Evolutionary conservation across 352 stramenopile genomes (phyloP), one percentile per base, ranked within the genome.

Genomic region (Phytophthora pini): DNA sequence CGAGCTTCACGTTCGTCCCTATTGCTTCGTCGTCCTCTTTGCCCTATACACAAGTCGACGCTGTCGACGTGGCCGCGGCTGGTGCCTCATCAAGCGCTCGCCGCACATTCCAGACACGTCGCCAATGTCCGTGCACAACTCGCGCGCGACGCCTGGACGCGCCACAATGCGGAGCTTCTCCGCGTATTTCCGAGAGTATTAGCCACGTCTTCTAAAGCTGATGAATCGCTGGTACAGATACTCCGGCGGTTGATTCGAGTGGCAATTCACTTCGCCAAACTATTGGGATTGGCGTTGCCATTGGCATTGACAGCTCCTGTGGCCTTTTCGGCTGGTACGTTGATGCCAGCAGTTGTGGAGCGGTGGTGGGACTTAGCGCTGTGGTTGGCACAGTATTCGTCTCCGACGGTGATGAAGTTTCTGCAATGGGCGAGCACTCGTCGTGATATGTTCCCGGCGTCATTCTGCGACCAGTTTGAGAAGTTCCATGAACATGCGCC

Each of bases 351-450:
- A 50, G 24, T 89, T n/a, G 70, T 80, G 40, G 31, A 82, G 13
- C 63, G 68, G 29, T 94, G 84, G 85, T 95, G 88, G 88, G 68
- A 67, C 13, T 70, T 90, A 29, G 77, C 86, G 6, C 36, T 92
- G 13, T 90, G 79, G 74, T 49, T 80, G 5, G 84, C 87, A 17
- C 69, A 90, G 57, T 74, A 60, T 40, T 82, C 82, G 51, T 97
- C 95, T 12, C 97, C 97, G 2, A 86, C 89, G 4, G 91, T 98
- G 63, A 94, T 98, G 74, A 99, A 99, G 79, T 94, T 98, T 47
- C 80, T 94, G 39, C 97, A 99, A 77, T 99, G 97, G 97, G 91
- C 94, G 1, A 96, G 93, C 26, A 98, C 94, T 17, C 82, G 97
- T 11, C 84, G 94, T 17, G 97, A 99, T 70, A 85, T 99, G 56